Evolutionary conservation across 345 rosid species (phyloP).

Genomic region (Clarkia xantiana): DNA sequence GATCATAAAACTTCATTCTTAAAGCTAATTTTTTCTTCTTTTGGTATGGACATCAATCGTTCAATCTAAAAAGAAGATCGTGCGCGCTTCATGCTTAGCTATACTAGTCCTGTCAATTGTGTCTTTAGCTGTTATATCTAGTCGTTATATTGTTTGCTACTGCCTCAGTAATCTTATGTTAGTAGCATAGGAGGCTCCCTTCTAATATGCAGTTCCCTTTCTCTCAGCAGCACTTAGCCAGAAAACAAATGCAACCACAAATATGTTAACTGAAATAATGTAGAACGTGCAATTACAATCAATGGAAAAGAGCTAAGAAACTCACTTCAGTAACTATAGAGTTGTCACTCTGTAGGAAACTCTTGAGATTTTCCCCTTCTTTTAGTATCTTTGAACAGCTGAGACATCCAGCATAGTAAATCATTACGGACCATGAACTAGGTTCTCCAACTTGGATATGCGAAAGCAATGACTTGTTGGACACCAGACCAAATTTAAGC

Average conservation of each 20-base stretch:
- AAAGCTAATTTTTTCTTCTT: too few relatives aligned
- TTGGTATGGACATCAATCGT: too few relatives aligned
- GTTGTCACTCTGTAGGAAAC: slow-evolving; percentile 28
- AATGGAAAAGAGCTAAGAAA: slow-evolving; percentile 1
- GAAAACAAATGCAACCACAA: neutral
- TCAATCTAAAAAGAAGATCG: too few relatives aligned
- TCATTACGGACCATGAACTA: slow-evolving; percentile 49
- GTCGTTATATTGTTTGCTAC: too few relatives aligned
- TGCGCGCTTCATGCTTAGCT: too few relatives aligned
- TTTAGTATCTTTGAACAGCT: slow-evolving; percentile 52
- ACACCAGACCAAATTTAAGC: slow-evolving; percentile 63
- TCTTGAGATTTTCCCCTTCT: slow-evolving; percentile 38
- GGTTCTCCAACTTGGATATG: slow-evolving; percentile 34
- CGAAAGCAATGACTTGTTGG: slow-evolving; percentile 44
- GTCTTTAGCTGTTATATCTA: too few relatives aligned
- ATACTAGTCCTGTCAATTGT: too few relatives aligned
- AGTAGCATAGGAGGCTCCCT: too few relatives aligned
- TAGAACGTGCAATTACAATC: neutral
- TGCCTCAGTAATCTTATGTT: too few relatives aligned
- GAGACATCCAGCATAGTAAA: slow-evolving; percentile 59
- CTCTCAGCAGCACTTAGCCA: neutral
- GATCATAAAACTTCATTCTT: too few relatives aligned
- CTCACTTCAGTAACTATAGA: slow-evolving; percentile 54
- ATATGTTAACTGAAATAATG: neutral
- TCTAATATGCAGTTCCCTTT: too few relatives aligned